Evolutionary conservation across 176 grass and related monocot species (phyloP).

Genomic region (Oryza australiensis): DNA sequence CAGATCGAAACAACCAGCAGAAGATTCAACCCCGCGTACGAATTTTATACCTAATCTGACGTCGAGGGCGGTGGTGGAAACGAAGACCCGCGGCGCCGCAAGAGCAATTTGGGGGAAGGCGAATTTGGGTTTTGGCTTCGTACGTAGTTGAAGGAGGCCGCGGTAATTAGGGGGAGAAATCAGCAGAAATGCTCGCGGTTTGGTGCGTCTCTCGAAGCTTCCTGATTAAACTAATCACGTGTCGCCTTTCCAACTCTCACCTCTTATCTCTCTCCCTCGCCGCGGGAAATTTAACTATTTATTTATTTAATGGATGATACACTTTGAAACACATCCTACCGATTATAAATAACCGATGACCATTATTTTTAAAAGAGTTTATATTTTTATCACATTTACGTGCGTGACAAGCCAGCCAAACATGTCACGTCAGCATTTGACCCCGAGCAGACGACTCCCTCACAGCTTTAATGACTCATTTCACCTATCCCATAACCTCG

Average conservation of each 20-base stretch:
- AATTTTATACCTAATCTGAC: not conserved
- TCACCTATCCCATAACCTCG: too few relatives aligned
- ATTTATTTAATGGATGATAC: too few relatives aligned
- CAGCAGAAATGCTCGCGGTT: not conserved
- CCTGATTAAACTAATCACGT: slow-evolving; percentile 6
- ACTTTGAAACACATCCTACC: too few relatives aligned
- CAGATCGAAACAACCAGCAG: not conserved
- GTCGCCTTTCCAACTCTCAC: not conserved
- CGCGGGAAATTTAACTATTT: too few relatives aligned
- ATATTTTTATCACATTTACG: too few relatives aligned
- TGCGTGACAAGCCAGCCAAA: too few relatives aligned
- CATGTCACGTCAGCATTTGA: too few relatives aligned
- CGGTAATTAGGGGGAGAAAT: not conserved
- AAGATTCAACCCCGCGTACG: not conserved
- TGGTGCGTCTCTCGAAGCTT: slow-evolving; percentile 20
- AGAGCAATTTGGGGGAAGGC: not conserved
- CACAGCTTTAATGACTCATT: too few relatives aligned
- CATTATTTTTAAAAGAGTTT: too few relatives aligned
- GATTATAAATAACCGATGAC: too few relatives aligned
- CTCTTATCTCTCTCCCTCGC: not conserved
- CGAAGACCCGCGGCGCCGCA: not conserved
- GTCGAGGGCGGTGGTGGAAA: not conserved
- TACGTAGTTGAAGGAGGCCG: too few relatives aligned
- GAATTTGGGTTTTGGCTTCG: slow-evolving; percentile 9
- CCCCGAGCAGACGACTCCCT: too few relatives aligned